These are phyloP conservation scores for Emericellopsis atlantica DNA, from an alignment of 2,329 filamentous ascomycete species.

Conservation along the genomic window DNA sequence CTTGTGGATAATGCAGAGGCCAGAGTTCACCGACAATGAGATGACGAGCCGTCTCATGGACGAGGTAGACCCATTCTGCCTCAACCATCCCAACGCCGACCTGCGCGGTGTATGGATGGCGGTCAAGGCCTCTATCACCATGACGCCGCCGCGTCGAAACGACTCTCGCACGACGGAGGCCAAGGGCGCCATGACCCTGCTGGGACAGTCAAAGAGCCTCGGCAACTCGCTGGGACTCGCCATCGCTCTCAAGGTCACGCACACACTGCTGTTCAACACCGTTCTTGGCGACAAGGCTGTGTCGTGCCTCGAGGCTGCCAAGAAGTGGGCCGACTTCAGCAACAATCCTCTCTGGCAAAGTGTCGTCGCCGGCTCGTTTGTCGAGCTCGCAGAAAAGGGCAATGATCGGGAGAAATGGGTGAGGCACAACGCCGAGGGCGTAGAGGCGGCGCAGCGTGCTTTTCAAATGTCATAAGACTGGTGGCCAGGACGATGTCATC, in stretches of 20 bases:
- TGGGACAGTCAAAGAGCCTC: conserved; percentile 55
- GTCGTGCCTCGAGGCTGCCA: conserved; percentile 61
- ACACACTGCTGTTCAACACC: conserved; percentile 66
- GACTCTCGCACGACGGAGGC: conserved; percentile 71
- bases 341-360: conserved; percentile 67
- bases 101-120: conserved; percentile 70
- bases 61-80: conserved; percentile 54
- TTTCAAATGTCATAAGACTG: conserved; percentile 18
- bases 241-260: conserved; percentile 78
- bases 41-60: conserved; percentile 50
- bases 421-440: conserved; percentile 5
- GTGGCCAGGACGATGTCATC: too few species aligned
- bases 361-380: conserved; percentile 68
- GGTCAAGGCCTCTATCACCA: conserved; percentile 54
- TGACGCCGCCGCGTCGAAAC: conserved; percentile 51
- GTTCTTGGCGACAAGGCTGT: conserved; percentile 71
- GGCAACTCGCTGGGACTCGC: conserved; percentile 71
- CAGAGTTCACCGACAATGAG: conserved; percentile 40
- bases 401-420: conserved; percentile 27
- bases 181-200: conserved; percentile 39
- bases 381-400: conserved; percentile 50
- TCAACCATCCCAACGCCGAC: conserved; percentile 57
- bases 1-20: conserved; percentile 60
- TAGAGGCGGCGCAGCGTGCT: conserved; percentile 24
- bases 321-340: conserved; percentile 54